Percentiles rank a stretch among this genome's conserved stretches.
These are phyloP conservation scores for Colletotrichum sp. DNA, from an alignment of 2,329 filamentous ascomycete species.

Conservation along the genomic window DNA sequence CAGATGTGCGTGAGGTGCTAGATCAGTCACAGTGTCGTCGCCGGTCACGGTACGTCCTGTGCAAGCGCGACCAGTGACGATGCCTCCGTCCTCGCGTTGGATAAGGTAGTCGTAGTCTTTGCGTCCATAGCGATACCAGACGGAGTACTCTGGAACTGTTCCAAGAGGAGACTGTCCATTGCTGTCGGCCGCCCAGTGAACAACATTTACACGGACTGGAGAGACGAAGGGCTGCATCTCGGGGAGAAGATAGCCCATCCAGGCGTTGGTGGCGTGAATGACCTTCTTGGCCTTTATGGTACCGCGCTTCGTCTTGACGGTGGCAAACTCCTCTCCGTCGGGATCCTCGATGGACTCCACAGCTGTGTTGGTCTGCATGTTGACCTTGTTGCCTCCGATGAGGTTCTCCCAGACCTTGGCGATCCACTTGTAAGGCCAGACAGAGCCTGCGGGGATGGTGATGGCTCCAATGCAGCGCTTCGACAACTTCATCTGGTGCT, in stretches of 20 bases:
- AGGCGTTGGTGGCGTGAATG: slow-evolving; percentile 31
- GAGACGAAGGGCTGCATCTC: slow-evolving; percentile 25
- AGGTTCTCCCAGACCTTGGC: slow-evolving; percentile 7
- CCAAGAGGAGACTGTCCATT: not conserved
- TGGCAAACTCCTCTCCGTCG: not conserved
- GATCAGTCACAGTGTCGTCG: slow-evolving; percentile 11
- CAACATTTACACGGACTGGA: slow-evolving; percentile 16
- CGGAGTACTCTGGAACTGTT: slow-evolving; percentile 9
- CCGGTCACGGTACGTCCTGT: slow-evolving; percentile 20
- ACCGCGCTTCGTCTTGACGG: slow-evolving; percentile 15
- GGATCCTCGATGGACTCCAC: not conserved
- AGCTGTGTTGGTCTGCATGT: slow-evolving; percentile 13
- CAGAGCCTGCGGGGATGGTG: slow-evolving; percentile 20
- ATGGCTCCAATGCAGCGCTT: slow-evolving; percentile 18
- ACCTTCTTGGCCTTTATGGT: slow-evolving; percentile 23
- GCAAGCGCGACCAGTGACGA: slow-evolving; percentile 23
- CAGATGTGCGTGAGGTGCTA: not conserved
- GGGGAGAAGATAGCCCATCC: slow-evolving; percentile 26
- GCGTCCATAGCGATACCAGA: slow-evolving; percentile 23
- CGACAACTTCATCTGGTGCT: slow-evolving; percentile 6
- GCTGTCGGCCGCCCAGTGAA: not conserved
- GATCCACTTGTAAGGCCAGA: slow-evolving; percentile 29
- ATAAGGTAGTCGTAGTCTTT: slow-evolving; percentile 31
- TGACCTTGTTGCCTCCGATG: not conserved
- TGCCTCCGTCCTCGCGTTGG: slow-evolving; percentile 19